Conservation (phyloP, 257 asterid species). For the Solanum corneliomulleri region DNA sequence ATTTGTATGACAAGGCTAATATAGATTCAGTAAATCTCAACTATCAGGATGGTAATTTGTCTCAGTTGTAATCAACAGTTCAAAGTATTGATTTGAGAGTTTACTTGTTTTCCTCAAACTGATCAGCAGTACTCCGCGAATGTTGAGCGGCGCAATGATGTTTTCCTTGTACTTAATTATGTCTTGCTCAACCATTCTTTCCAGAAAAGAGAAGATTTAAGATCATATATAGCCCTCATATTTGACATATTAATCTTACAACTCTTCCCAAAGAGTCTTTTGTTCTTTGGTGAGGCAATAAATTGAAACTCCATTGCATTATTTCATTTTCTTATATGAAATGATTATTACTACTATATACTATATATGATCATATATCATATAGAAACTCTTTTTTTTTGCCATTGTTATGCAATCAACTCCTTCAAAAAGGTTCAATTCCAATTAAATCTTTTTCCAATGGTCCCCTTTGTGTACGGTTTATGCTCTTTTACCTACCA, state of each 20-base stretch:
- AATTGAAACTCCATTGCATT: neutral
- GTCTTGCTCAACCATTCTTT: neutral
- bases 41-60: neutral
- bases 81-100: neutral
- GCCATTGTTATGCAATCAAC: neutral
- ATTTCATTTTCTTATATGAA: neutral
- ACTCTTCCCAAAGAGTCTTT: neutral
- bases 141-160: neutral
- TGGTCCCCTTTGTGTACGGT: neutral
- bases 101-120: neutral
- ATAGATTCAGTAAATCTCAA: neutral
- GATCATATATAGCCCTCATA: neutral
- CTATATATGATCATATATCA: neutral
- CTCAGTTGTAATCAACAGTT: neutral
- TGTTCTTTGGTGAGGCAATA: neutral
- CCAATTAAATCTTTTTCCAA: neutral
- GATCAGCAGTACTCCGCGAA: neutral
- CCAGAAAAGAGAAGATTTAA: neutral
- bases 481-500: neutral
- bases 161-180: neutral
- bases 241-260: neutral
- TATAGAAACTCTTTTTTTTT: neutral
- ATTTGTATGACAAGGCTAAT: neutral
- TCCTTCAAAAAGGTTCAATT: neutral
- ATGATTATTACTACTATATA: neutral